These are phyloP conservation scores for Suaeda aralocaspica DNA, from an alignment of 148 eudicot genomes.

Conservation along the genomic window DNA sequence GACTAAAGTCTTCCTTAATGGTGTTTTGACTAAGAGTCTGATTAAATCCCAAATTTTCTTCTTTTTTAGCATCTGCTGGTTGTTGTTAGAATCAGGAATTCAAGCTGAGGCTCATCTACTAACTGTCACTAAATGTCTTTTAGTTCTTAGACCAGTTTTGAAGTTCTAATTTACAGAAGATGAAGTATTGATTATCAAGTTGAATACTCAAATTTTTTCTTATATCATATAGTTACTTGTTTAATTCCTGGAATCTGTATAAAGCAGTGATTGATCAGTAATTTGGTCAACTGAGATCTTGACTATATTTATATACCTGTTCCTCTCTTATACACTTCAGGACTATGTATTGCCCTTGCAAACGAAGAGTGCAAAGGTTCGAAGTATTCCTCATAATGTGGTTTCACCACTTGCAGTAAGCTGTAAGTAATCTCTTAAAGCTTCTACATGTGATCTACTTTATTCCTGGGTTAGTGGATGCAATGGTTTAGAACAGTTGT, in stretches of 20 bases:
- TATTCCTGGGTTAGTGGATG: neutral
- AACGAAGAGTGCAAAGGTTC: slow-evolving; percentile 72
- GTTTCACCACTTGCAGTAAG: slow-evolving; percentile 87
- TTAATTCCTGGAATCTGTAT: neutral
- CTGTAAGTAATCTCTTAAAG: slow-evolving; percentile 50
- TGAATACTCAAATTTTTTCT: neutral
- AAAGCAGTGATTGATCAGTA: neutral
- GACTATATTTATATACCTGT: neutral
- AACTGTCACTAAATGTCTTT: neutral
- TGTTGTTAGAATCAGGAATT: neutral
- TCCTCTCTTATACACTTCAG: slow-evolving; percentile 29
- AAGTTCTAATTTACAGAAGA: neutral
- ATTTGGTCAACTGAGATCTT: neutral
- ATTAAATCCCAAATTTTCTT: neutral
- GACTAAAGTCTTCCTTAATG: neutral
- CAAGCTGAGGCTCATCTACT: neutral
- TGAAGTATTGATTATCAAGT: neutral
- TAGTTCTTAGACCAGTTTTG: neutral
- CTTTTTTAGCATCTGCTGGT: neutral
- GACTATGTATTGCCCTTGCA: slow-evolving; percentile 52
- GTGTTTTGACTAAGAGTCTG: neutral
- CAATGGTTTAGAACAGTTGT: neutral
- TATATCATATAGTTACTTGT: neutral
- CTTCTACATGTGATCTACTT: neutral
- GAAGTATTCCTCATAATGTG: slow-evolving; percentile 71